Percentiles rank a stretch among this genome's conserved stretches.
Conservation (phyloP, 371 early-diverging fungal genomes). For the Amoeboaphelidium occidentale region DNA sequence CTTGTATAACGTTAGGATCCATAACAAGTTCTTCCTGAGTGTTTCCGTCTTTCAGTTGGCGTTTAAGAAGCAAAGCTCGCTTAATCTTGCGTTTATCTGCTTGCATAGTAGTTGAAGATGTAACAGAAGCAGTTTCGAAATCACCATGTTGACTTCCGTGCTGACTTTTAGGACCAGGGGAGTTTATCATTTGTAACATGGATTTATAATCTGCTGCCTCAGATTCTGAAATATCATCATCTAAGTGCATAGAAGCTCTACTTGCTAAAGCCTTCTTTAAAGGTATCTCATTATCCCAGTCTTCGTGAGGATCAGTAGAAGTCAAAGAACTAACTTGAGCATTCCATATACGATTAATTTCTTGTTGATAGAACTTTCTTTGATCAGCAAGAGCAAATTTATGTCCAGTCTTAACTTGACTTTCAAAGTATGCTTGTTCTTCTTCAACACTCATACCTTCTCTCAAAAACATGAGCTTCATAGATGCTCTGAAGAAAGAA, state of each 20-base stretch:
- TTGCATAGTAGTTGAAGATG: not conserved
- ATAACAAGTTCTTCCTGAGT: not conserved
- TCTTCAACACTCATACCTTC: constrained; percentile 65
- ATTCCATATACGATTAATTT: constrained; percentile 72
- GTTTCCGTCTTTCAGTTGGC: not conserved
- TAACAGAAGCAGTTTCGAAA: no score
- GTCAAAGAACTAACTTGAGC: constrained; percentile 50
- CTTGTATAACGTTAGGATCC: not conserved
- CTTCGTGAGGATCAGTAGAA: not conserved
- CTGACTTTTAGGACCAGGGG: not conserved
- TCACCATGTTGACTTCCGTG: not conserved
- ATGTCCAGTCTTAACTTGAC: constrained; percentile 57
- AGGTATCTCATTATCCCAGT: not conserved
- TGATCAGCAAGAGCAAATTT: constrained; percentile 83
- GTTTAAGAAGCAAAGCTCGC: not conserved
- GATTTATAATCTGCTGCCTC: not conserved
- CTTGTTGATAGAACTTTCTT: constrained; percentile 74
- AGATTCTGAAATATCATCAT: not conserved
- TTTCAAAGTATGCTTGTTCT: constrained; percentile 42
- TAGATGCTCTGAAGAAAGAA: constrained; percentile 85
- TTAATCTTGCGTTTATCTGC: not conserved
- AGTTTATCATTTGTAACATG: not conserved
- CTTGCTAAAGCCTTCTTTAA: not conserved
- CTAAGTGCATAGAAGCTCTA: no score
- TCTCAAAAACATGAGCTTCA: constrained; percentile 88